Conservation (phyloP, 768 basidiomycete genomes). For the Nidularia pulvinata region DNA sequence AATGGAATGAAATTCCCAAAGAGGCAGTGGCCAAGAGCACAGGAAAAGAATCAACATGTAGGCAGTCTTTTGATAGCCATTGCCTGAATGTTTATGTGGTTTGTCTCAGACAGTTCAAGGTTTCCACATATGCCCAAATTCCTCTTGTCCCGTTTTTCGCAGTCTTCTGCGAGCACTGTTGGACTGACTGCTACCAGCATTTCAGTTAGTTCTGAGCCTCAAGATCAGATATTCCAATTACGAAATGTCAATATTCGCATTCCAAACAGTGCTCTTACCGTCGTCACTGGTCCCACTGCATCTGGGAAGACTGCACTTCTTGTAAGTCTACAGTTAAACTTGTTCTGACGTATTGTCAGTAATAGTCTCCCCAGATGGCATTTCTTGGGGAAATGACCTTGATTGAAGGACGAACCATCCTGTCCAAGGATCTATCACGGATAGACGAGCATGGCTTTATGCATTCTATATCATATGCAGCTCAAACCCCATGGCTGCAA, state of each 20-base stretch:
- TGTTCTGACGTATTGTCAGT: background rate
- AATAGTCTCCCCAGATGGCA: conserved; percentile 46
- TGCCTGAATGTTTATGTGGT: too few relatives aligned
- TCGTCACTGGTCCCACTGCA: conserved; percentile 81
- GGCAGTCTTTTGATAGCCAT: conserved; percentile 1
- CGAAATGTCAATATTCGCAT: conserved; percentile 67
- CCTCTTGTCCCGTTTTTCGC: background rate
- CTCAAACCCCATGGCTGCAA: conserved; percentile 71
- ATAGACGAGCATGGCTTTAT: conserved; percentile 62
- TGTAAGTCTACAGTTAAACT: conserved; percentile 27
- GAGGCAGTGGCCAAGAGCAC: conserved; percentile 16
- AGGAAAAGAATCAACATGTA: conserved; percentile 1
- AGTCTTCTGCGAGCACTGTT: background rate
- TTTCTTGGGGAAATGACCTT: conserved; percentile 73
- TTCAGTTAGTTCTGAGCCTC: conserved; percentile 9
- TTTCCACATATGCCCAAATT: too few relatives aligned
- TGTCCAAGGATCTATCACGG: conserved; percentile 62
- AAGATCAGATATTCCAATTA: conserved; percentile 61
- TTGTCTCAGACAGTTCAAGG: too few relatives aligned
- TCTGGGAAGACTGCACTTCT: conserved; percentile 83
- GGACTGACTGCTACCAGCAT: background rate
- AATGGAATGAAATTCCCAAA: conserved; percentile 56
- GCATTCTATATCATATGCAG: conserved; percentile 69
- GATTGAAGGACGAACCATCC: conserved; percentile 46
- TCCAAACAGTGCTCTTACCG: conserved; percentile 67